Percentiles rank a stretch among this genome's conserved stretches.
Evolutionary conservation across 2,329 filamentous ascomycete species (phyloP).

Genomic region (Pestalotiopsis sp.): DNA sequence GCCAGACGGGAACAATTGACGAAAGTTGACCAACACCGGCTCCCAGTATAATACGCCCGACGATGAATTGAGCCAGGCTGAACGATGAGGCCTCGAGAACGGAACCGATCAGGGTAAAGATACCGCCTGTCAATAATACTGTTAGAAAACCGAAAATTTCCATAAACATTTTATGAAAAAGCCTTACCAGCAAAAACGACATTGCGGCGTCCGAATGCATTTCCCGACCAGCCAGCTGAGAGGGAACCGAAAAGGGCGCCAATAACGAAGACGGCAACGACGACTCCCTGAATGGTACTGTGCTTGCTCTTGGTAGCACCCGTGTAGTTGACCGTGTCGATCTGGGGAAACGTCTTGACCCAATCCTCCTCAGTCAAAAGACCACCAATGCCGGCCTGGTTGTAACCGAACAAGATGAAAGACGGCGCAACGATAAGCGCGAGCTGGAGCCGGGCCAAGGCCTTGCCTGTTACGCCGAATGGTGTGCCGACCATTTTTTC

Average conservation of each 20-base stretch:
- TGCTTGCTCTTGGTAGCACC: slow-evolving; percentile 32
- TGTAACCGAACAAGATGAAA: slow-evolving; percentile 45
- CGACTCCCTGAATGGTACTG: slow-evolving; percentile 39
- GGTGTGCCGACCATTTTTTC: slow-evolving; percentile 3
- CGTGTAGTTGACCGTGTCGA: slow-evolving; percentile 38
- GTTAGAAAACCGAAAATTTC: neutral
- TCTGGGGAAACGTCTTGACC: slow-evolving; percentile 39
- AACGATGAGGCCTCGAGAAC: slow-evolving; percentile 43
- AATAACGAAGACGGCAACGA: slow-evolving; percentile 39
- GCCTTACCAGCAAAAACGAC: slow-evolving; percentile 36
- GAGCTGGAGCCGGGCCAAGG: slow-evolving; percentile 39
- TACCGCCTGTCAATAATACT: slow-evolving; percentile 19
- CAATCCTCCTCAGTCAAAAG: slow-evolving; percentile 35
- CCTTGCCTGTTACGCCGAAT: slow-evolving; percentile 38
- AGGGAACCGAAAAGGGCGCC: slow-evolving; percentile 37
- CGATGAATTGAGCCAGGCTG: slow-evolving; percentile 41
- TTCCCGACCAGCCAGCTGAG: slow-evolving; percentile 36
- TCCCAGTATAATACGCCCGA: slow-evolving; percentile 42
- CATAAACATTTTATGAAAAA: neutral
- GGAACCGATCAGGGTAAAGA: slow-evolving; percentile 44
- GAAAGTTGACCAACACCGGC: slow-evolving; percentile 40
- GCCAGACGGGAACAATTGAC: slow-evolving; percentile 44
- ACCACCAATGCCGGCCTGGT: slow-evolving; percentile 41
- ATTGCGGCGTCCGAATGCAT: slow-evolving; percentile 42
- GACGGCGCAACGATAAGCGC: slow-evolving; percentile 45